Evolutionary conservation across 1,139 yeast genomes (phyloP).

Genomic region (Entelexis paramagnoliae): DNA sequence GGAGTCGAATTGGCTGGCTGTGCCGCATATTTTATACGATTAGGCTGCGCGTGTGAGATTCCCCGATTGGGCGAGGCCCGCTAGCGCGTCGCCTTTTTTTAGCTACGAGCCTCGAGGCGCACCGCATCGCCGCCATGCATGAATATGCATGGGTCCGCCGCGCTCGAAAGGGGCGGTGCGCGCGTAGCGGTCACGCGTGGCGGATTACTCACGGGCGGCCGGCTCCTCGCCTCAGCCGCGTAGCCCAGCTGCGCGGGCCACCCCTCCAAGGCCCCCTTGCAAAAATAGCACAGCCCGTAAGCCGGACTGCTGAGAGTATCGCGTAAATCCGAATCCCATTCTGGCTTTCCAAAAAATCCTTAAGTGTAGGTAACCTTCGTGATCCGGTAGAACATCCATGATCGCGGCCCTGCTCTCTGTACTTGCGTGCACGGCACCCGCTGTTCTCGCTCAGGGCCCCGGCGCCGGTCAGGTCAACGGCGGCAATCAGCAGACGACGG

Average conservation of each 20-base stretch:
- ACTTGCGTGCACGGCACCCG: background rate
- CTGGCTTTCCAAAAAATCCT: background rate
- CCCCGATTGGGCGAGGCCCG: too few species aligned
- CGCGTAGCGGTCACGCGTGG: background rate
- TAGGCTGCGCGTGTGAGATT: too few species aligned
- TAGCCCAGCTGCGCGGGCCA: background rate
- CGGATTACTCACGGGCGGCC: background rate
- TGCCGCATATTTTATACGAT: too few species aligned
- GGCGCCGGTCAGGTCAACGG: constrained; percentile 1
- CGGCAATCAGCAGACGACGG: constrained; percentile 5
- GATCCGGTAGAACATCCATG: background rate
- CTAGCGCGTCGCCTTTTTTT: too few species aligned
- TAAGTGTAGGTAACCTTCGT: background rate
- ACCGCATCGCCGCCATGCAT: background rate
- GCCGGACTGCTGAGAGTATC: constrained; percentile 1
- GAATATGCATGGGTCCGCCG: background rate
- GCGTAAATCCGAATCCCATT: background rate
- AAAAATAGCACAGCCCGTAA: constrained; percentile 6
- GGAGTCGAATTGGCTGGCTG: too few species aligned
- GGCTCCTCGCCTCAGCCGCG: constrained; percentile 2
- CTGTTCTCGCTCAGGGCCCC: constrained; percentile 3
- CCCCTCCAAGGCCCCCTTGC: background rate
- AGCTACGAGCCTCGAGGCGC: too few species aligned
- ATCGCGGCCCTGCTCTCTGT: constrained; percentile 6
- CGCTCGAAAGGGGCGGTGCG: background rate